Evolutionary conservation across 108 stramenopile species (phyloP), one percentile per base, ranked within the genome.

Genomic region (Nannochloropsis salina): DNA sequence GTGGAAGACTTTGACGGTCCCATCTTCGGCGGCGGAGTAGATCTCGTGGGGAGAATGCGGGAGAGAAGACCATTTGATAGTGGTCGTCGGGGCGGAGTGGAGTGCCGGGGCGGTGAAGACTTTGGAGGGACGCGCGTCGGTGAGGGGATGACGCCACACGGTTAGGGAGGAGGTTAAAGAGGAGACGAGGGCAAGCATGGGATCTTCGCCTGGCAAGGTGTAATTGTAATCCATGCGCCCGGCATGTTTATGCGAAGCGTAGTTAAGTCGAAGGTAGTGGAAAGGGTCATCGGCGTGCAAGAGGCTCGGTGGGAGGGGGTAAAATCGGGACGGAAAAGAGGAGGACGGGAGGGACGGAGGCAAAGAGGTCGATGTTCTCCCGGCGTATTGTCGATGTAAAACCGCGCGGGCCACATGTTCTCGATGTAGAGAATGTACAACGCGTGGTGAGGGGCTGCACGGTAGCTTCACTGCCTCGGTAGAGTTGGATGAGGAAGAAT

Each of bases 171-270:
- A 74, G 61, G 61, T n/a, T 15, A 74, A n/a, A n/a, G 61, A 74
- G 61, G 61, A 74, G 61, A 74, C 20, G 61, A 74, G 15, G 61
- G 61, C 61, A n/a, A 74, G 61, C 2, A 74, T 15, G 61, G 61
- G 61, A 1, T 74, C 61, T 74, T 74, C 61, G 15, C 61, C 61
- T 74, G 61, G 61, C n/a, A 4, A n/a, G 61, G 61, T 74, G 8
- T 74, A 74, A n/a, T 74, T 74, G 61, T 74, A 74, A 2, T 74
- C 61, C 61, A 74, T 74, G 61, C 61, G 61, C n/a, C 61, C 61
- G 61, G 61, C 61, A n/a, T 74, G 61, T 8, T 74, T 74, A n/a
- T 74, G 61, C 61, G 61, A 74, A n/a, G 8, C 2, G 8, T 74
- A 74, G 8, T 74, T 74, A 8, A 74, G 61, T 4, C 61, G 61